Percentiles rank a stretch among this genome's conserved stretches.
phyloP scores from a whole-genome alignment of 352 stramenopile genomes.

The Pythium scleroteichum region DNA sequence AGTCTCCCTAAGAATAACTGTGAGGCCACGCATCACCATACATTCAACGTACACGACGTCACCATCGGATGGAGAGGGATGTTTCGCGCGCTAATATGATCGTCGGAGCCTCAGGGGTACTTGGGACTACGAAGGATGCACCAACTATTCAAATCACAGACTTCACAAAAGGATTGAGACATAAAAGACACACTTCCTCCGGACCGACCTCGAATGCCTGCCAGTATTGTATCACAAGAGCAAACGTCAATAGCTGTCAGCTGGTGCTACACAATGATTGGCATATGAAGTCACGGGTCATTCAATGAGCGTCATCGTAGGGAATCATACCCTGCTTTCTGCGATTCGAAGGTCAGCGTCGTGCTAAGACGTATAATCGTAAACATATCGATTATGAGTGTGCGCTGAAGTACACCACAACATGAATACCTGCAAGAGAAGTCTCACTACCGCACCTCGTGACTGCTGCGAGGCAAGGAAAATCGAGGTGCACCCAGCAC shows the following conservation, averaged over 20 bases:
- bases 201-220: conserved; percentile 41
- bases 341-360: conserved; percentile 49
- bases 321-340: conserved; percentile 43
- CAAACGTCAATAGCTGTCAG: conserved; percentile 68
- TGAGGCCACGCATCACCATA: no score
- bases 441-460: conserved; percentile 36
- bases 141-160: no score
- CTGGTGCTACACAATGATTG: conserved; percentile 40
- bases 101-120: no score
- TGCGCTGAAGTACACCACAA: no score
- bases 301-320: not conserved
- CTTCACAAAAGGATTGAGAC: no score
- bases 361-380: conserved; percentile 31
- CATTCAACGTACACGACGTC: no score
- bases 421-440: conserved; percentile 64
- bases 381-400: no score
- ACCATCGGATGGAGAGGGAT: no score
- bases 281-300: not conserved
- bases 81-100: no score
- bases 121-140: no score
- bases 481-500: conserved; percentile 56
- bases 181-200: conserved; percentile 36
- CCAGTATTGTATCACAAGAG: conserved; percentile 40
- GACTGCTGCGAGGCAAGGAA: conserved; percentile 77
- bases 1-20: conserved; percentile 1